Evolutionary conservation across 2,329 filamentous ascomycete genomes (phyloP), one percentile per base, ranked within the genome.

Genomic region (Ophiostoma piceae): DNA sequence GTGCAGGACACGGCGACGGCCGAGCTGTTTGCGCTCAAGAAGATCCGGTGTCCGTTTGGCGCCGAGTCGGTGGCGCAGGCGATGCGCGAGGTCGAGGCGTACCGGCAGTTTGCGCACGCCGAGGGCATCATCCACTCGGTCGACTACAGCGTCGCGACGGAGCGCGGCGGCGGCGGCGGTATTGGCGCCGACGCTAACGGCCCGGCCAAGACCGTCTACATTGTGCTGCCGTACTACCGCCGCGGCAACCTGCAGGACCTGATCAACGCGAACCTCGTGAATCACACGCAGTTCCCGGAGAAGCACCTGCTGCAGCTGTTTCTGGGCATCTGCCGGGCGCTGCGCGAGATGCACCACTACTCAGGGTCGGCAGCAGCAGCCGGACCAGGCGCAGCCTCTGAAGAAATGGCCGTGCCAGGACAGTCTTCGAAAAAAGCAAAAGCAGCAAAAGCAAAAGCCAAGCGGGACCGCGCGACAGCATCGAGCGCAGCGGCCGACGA

Each of bases 241-340:
- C 86, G 94, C 74, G 95, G 95, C 16, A 99, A 99, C 79, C 85
- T 99, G 51, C 95, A 99, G 81, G 95, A 99, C 80, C 90, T 96
- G 77, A 98, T 99, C 83, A 99, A 99, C 79, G 94, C 95, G 73
- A 99, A 99, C 80, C 83, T 98, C 69, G 94, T 99, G 79, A 98
- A 98, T 79, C 92, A 96, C 78, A 92, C 91, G 51, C 86, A 85
- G 68, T 98, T 99, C 76, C 93, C 94, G 0, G 94, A 98, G 82
- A 87, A 89, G 77, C 85, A 90, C 75, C 83, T 99, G 72, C 94
- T 98, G 93, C 84, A 89, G 71, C 80, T 99, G 71, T 97, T 99
- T 79, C 82, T 97, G 60, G 95, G 95, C 19, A 93, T 99, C 2
- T 97, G 94, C 79, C 88, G 88, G 76, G 95, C 92, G 62, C 81